Conservation (phyloP, 129 eudicot species). For the Flaveria robusta region DNA sequence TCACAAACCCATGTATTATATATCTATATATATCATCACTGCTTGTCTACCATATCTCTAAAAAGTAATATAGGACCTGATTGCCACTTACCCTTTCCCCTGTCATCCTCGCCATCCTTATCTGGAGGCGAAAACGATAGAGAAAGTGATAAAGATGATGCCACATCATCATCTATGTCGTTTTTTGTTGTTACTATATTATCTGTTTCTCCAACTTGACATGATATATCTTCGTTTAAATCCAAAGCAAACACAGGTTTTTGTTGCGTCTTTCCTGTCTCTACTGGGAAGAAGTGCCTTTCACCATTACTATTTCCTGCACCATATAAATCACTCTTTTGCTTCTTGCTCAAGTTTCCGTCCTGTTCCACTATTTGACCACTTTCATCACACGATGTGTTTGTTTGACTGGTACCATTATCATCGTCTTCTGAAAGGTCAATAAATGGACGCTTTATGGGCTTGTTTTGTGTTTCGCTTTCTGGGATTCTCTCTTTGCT, state of each 20-base stretch:
- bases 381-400: constrained; percentile 22
- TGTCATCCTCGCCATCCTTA: constrained; percentile 29
- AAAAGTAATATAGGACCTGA: constrained; percentile 43
- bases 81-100: constrained; percentile 30
- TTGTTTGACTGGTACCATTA: constrained; percentile 25
- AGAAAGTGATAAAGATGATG: constrained; percentile 63
- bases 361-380: constrained; percentile 24
- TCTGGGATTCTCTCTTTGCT: neutral
- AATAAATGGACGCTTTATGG: constrained; percentile 34
- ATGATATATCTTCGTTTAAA: constrained; percentile 31
- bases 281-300: constrained; percentile 52
- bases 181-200: constrained; percentile 30
- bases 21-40: constrained; percentile 34
- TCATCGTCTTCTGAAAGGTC: constrained; percentile 30
- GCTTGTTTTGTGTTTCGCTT: neutral
- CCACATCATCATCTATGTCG: constrained; percentile 41
- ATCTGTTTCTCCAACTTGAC: constrained; percentile 38
- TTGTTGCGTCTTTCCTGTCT: neutral
- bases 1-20: constrained; percentile 37
- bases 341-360: constrained; percentile 38
- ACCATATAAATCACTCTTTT: constrained; percentile 34
- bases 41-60: constrained; percentile 46
- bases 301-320: constrained; percentile 35
- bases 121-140: constrained; percentile 57
- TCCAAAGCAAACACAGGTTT: constrained; percentile 51